phyloP scores from a whole-genome alignment of 306 rosid species.

The Bauhinia variegata region DNA sequence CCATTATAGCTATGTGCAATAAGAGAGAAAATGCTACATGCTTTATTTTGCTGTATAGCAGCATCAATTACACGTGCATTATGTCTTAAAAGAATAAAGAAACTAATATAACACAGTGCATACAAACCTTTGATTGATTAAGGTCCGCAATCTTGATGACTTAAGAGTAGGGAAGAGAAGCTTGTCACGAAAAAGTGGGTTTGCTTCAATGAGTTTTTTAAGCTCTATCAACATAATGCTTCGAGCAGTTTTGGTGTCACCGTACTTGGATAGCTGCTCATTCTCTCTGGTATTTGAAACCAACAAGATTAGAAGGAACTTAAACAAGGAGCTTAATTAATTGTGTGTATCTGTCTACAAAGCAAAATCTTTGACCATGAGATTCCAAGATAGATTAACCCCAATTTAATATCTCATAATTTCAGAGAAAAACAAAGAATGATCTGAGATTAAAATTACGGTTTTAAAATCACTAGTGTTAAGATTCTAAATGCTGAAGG shows the following conservation, averaged over 20 bases:
- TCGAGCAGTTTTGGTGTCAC: slow-evolving; percentile 85
- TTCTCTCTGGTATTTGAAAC: slow-evolving; percentile 67
- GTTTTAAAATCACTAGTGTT: background rate
- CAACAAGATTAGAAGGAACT: slow-evolving; percentile 15
- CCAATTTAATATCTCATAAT: background rate
- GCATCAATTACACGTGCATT: slow-evolving; percentile 11
- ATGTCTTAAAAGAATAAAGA: background rate
- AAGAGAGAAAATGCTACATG: slow-evolving; percentile 8
- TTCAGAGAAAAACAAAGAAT: background rate
- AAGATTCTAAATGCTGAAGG: too few species aligned
- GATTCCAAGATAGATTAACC: slow-evolving; percentile 5
- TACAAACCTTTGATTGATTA: slow-evolving; percentile 84
- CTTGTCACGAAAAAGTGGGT: slow-evolving; percentile 83
- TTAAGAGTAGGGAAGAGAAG: slow-evolving; percentile 71
- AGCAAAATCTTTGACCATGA: slow-evolving; percentile 5
- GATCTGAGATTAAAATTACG: background rate
- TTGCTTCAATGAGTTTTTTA: slow-evolving; percentile 80
- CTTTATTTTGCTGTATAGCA: background rate
- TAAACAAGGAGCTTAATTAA: slow-evolving; percentile 4
- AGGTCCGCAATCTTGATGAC: slow-evolving; percentile 75
- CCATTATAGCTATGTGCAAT: background rate
- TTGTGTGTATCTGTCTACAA: slow-evolving; percentile 8
- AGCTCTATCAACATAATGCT: slow-evolving; percentile 82
- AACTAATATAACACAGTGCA: slow-evolving; percentile 24
- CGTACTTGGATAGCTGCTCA: slow-evolving; percentile 82